Evolutionary conservation across 140 eudicot genomes (phyloP), one percentile per base, ranked within the genome.

Genomic region (Flaveria floridana): DNA sequence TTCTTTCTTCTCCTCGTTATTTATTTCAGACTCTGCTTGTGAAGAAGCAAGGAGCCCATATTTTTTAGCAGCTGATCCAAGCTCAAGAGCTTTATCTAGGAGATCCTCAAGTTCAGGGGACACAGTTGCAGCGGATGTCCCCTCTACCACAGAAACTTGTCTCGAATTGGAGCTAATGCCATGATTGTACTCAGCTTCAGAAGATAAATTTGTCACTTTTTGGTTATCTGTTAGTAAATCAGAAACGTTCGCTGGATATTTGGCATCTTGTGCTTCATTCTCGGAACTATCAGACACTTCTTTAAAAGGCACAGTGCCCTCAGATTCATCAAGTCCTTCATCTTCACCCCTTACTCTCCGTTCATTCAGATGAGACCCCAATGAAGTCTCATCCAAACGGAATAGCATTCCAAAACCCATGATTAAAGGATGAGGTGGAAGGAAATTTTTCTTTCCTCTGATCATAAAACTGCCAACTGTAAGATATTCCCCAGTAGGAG

Each of bases 401-500:
- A 94, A 94, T 74, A 94, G 75, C 41, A 94, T 77, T 28, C 99
- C 96, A 61, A 90, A 94, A 23, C 99, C 99, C 99, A 94, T 94
- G 73, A 94, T 78, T 69, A 94, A 84, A 71, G 99, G 97, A 62
- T 88, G 97, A 66, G 99, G 99, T 44, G 99, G 99, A 70, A 94
- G 96, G 74, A 86, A 94, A 64, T 94, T 94, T 80, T 94, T 94
- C 81, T 88, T 94, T 47, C 99, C 99, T 75, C 99, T 91, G 41
- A 94, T 90, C 99, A 94, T 94, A 83, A 94, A 94, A 84, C 99
- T 94, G 74, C 99, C 99, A 66, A 90, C 97, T 18, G 99, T 90
- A 65, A 94, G 97, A 85, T 94, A 94, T 82, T 94, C 99, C 23
- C 99, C 99, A 0, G 99, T 94, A 7, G 99, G 99, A 51, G 99